Conservation (phyloP, 441 rosid genomes). For the Mallotus repandus region DNA sequence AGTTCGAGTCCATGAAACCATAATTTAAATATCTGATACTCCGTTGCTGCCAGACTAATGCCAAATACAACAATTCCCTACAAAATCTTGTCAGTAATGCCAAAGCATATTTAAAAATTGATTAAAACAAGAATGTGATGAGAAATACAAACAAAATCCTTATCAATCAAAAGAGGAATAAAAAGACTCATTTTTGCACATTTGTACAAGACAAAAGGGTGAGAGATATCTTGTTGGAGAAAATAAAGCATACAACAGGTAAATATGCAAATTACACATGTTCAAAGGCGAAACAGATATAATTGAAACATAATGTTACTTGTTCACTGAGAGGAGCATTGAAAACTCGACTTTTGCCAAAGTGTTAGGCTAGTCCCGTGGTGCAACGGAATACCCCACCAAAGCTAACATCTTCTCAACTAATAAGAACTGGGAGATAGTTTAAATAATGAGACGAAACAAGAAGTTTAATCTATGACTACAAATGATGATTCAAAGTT, state of each 20-base stretch:
- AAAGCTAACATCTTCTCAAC: slow-evolving; percentile 95
- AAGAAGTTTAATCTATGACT: neutral
- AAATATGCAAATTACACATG: neutral
- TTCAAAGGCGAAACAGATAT: neutral
- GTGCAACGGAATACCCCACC: slow-evolving; percentile 98
- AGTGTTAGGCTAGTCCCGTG: slow-evolving; percentile 71
- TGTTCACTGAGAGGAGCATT: slow-evolving; percentile 93
- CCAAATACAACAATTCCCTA: slow-evolving; percentile 90
- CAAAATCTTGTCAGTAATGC: slow-evolving; percentile 13
- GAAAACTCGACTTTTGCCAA: slow-evolving; percentile 79
- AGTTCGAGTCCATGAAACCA: neutral
- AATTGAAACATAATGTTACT: slow-evolving; percentile 33
- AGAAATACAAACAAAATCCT: neutral
- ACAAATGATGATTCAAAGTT: neutral
- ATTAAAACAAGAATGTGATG: neutral
- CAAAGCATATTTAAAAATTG: neutral
- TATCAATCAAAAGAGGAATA: neutral
- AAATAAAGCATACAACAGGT: too few relatives aligned
- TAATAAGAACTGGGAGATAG: slow-evolving; percentile 56
- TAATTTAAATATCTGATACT: slow-evolving; percentile 20
- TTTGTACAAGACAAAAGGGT: neutral
- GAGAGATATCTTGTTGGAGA: neutral
- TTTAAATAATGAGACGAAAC: neutral
- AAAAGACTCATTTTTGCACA: neutral
- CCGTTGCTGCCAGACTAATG: slow-evolving; percentile 93